Evolutionary conservation across 140 eudicot species (phyloP).

Genomic region (Bidens hawaiensis): DNA sequence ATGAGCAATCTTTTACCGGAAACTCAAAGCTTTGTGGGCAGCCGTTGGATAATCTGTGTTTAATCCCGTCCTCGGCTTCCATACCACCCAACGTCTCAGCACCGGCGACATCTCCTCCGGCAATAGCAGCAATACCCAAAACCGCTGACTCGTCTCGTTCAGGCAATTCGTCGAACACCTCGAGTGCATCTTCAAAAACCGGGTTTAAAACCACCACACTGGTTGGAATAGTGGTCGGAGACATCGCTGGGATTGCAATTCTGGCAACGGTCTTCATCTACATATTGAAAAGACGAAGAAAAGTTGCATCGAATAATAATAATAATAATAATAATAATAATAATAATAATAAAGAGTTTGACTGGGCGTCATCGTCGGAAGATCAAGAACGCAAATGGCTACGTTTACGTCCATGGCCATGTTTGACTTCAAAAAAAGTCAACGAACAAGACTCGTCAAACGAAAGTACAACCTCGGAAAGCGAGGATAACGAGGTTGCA

Average conservation of each 20-base stretch:
- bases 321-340: constrained; percentile 7
- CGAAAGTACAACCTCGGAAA: no score
- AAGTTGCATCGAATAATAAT: constrained; percentile 6
- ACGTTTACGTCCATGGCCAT: constrained; percentile 41
- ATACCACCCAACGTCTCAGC: constrained; percentile 38
- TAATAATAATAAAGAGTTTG: constrained; percentile 36
- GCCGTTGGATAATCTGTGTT: constrained; percentile 55
- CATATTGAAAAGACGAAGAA: constrained; percentile 39
- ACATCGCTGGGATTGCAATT: constrained; percentile 51
- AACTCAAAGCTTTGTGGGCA: constrained; percentile 65
- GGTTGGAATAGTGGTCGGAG: constrained; percentile 60
- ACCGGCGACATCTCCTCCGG: constrained; percentile 70
- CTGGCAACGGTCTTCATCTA: constrained; percentile 43
- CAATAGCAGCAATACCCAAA: constrained; percentile 91
- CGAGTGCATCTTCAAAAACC: constrained; percentile 23
- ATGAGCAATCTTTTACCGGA: constrained; percentile 44
- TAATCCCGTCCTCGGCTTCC: constrained; percentile 59
- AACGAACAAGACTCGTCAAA: constrained; percentile 30
- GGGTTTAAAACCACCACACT: constrained; percentile 51
- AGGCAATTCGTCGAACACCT: constrained; percentile 29
- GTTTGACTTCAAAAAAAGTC: constrained; percentile 36
- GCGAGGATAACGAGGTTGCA: no score
- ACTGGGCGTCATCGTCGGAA: constrained; percentile 61
- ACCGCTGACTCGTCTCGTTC: constrained; percentile 34
- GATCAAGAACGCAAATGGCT: constrained; percentile 50